Evolutionary conservation across 2,329 filamentous ascomycete species (phyloP).

Genomic region (Aureobasidium sp.): DNA sequence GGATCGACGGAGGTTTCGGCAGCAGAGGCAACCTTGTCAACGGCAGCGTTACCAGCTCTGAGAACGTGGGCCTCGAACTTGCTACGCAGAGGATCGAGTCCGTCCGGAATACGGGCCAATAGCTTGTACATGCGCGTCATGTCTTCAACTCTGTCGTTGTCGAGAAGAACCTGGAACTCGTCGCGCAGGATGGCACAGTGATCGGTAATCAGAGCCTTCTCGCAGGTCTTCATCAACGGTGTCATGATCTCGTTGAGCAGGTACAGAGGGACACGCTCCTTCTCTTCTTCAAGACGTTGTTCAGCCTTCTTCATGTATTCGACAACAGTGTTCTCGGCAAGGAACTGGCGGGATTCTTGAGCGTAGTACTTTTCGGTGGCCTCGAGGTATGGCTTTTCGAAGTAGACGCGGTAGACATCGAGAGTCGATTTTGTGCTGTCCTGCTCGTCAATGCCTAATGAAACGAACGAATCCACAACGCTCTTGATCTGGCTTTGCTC

Average conservation of each 20-base stretch:
- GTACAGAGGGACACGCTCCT: conserved; percentile 86
- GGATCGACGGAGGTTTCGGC: conserved; percentile 80
- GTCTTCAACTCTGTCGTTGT: conserved; percentile 91
- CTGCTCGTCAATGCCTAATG: conserved; percentile 84
- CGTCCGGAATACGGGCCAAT: conserved; percentile 80
- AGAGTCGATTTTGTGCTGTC: conserved; percentile 91
- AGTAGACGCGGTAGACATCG: conserved; percentile 87
- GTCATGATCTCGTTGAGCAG: conserved; percentile 83
- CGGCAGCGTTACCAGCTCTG: conserved; percentile 78
- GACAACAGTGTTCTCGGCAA: conserved; percentile 93
- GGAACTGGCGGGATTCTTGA: conserved; percentile 86
- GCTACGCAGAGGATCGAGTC: conserved; percentile 76
- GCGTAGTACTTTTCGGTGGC: conserved; percentile 83
- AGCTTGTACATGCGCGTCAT: conserved; percentile 95
- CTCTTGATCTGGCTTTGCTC: conserved; percentile 96
- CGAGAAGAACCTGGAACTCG: conserved; percentile 88
- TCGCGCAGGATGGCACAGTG: conserved; percentile 82
- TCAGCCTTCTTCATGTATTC: conserved; percentile 99
- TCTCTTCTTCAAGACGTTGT: conserved; percentile 79
- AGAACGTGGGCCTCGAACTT: conserved; percentile 90
- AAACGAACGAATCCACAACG: conserved; percentile 92
- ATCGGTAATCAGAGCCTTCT: conserved; percentile 80
- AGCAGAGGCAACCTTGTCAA: conserved; percentile 83
- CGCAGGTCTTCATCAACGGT: conserved; percentile 78
- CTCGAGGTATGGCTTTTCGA: conserved; percentile 83